These are phyloP conservation scores for Stachybotrys chartarum DNA, from an alignment of 2,329 filamentous ascomycete species.

Conservation along the genomic window DNA sequence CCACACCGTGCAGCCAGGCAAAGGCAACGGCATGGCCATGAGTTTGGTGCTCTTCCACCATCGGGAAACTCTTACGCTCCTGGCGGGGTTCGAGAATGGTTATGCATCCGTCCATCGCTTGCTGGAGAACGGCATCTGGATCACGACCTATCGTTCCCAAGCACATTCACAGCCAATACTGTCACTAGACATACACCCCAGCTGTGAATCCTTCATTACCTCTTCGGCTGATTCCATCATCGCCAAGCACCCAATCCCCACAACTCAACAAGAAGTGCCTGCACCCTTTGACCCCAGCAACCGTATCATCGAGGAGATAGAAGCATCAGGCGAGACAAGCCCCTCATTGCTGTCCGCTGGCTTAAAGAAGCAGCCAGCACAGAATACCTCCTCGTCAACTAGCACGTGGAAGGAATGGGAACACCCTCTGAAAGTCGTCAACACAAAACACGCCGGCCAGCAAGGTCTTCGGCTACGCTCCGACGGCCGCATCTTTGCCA, in stretches of 20 bases:
- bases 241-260: conserved; percentile 64
- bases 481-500: conserved; percentile 79
- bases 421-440: conserved; percentile 50
- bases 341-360: conserved; percentile 17
- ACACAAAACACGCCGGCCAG: conserved; percentile 87
- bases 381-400: conserved; percentile 2
- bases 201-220: conserved; percentile 59
- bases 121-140: conserved; percentile 32
- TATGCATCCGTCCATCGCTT: conserved; percentile 59
- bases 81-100: conserved; percentile 83
- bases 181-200: conserved; percentile 55
- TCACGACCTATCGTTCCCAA: conserved; percentile 54
- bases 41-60: conserved; percentile 57
- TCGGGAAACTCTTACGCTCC: conserved; percentile 47
- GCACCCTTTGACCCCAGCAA: conserved; percentile 10
- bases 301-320: conserved; percentile 17
- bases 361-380: conserved; percentile 4
- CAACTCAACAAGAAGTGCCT: conserved; percentile 14
- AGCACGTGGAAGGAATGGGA: conserved; percentile 22
- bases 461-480: conserved; percentile 71
- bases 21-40: conserved; percentile 80
- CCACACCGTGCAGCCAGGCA: conserved; percentile 44
- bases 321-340: conserved; percentile 5
- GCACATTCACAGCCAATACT: conserved; percentile 75
- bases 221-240: conserved; percentile 77